These are phyloP conservation scores for Cinchona pubescens DNA, from an alignment of 257 asterid species.

Conservation along the genomic window DNA sequence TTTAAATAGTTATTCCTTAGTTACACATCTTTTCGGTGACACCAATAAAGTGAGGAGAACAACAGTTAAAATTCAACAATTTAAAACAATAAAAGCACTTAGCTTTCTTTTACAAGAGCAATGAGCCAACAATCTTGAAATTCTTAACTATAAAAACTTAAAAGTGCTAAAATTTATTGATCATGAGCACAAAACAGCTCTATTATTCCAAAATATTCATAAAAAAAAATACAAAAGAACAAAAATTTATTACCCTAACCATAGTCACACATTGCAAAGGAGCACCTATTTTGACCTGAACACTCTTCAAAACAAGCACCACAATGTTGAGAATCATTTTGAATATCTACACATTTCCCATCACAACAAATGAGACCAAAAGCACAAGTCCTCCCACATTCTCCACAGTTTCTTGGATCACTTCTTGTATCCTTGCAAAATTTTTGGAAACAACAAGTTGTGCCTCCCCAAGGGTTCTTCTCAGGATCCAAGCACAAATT, in stretches of 20 bases:
- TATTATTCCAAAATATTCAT: neutral
- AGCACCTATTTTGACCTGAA: conserved; percentile 24
- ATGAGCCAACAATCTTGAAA: neutral
- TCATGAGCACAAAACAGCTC: neutral
- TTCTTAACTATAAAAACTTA: neutral
- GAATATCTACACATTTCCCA: conserved; percentile 38
- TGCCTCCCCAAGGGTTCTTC: conserved; percentile 45
- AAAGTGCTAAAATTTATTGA: neutral
- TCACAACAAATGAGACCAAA: conserved; percentile 42
- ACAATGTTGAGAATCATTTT: conserved; percentile 36
- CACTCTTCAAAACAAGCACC: conserved; percentile 50
- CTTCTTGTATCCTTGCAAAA: conserved; percentile 37
- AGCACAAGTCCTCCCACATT: conserved; percentile 43
- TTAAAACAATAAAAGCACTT: too few relatives aligned
- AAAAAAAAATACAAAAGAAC: neutral
- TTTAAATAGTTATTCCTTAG: too few relatives aligned
- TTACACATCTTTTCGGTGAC: too few relatives aligned
- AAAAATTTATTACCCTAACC: conserved; percentile 25
- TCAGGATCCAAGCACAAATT: conserved; percentile 29
- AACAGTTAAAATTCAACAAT: too few relatives aligned
- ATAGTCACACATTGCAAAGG: conserved; percentile 51
- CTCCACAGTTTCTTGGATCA: conserved; percentile 42
- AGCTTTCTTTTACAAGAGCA: too few relatives aligned
- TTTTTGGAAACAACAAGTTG: conserved; percentile 40
- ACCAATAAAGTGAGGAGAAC: too few relatives aligned